Evolutionary conservation across 768 basidiomycete genomes (phyloP).

Genomic region (Lactarius sp.): DNA sequence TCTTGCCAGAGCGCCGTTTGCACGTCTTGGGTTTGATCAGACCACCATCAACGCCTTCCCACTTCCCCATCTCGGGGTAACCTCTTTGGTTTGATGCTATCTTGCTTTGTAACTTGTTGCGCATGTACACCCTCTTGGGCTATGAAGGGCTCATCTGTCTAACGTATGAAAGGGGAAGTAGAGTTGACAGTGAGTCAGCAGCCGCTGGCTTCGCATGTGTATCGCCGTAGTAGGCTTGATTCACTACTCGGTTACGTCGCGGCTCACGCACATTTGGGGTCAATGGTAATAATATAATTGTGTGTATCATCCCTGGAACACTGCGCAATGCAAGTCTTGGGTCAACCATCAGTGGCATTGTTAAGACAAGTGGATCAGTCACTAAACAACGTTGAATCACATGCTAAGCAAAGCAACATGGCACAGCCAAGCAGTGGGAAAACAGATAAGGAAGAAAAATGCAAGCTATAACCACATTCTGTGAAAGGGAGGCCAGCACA

Average conservation of each 20-base stretch:
- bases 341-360: not conserved
- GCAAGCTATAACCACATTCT: not conserved
- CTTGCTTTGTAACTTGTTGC: not conserved
- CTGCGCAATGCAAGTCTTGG: not conserved
- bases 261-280: not conserved
- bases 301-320: not conserved
- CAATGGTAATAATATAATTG: no score
- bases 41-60: slow-evolving; percentile 9
- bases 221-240: not conserved
- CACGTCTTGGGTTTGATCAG: slow-evolving; percentile 23
- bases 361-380: not conserved
- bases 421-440: slow-evolving; percentile 7
- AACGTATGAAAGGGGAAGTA: not conserved
- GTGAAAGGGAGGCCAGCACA: not conserved
- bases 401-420: slow-evolving; percentile 8
- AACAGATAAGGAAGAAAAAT: not conserved
- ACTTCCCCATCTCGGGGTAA: slow-evolving; percentile 18
- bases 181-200: not conserved
- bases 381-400: not conserved
- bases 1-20: slow-evolving; percentile 23
- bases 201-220: not conserved
- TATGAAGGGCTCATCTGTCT: not conserved
- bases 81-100: not conserved
- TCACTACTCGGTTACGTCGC: not conserved
- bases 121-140: slow-evolving; percentile 6